Conservation (phyloP, 257 asterid species). For the Solanum chiquidenum region DNA sequence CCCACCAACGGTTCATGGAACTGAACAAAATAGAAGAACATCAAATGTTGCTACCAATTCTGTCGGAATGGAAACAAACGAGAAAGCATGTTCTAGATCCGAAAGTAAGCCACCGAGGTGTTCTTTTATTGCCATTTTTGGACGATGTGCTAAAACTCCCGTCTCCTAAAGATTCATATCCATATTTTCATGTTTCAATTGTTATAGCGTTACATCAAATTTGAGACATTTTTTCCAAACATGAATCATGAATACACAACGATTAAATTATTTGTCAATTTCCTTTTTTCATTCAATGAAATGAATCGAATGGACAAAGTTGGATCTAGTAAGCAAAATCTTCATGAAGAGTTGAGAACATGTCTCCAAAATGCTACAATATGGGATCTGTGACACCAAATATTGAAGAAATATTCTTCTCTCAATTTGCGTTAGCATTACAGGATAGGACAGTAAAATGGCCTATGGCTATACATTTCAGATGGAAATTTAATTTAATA, state of each 20-base stretch:
- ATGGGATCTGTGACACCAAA: background rate
- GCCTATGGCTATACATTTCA: background rate
- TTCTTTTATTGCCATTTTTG: constrained; percentile 18
- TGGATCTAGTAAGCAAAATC: background rate
- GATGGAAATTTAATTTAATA: background rate
- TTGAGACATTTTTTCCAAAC: background rate
- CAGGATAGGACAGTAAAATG: background rate
- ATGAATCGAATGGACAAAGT: background rate
- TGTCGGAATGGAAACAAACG: background rate
- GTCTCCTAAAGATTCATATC: constrained; percentile 3
- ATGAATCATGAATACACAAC: background rate
- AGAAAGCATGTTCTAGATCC: constrained; percentile 7
- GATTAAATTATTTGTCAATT: background rate
- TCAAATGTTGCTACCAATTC: background rate
- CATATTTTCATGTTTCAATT: background rate
- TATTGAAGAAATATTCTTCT: background rate
- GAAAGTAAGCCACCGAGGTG: constrained; percentile 21
- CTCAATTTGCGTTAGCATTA: background rate
- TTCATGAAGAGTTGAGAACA: background rate
- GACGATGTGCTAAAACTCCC: constrained; percentile 13
- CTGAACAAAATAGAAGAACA: background rate
- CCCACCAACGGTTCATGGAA: background rate
- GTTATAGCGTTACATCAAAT: background rate
- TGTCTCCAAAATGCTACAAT: background rate
- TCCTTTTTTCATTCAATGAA: background rate